These are phyloP conservation scores for Acorus calamus DNA, from an alignment of 106 monocot genomes.

Conservation along the genomic window DNA sequence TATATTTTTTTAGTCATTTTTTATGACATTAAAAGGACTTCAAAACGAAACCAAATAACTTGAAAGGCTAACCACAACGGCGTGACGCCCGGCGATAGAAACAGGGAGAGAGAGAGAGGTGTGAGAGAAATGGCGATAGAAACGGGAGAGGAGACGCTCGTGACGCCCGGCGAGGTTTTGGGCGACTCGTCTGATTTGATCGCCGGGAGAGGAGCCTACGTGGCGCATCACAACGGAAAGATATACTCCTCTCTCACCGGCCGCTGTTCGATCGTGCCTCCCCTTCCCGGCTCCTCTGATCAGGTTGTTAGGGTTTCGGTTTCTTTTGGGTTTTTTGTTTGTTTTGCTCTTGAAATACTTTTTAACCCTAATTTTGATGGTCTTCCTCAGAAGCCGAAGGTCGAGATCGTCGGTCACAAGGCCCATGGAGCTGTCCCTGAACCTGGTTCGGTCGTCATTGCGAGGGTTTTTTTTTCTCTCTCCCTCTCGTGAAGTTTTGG, in stretches of 20 bases:
- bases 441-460: conserved; percentile 59
- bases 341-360: not conserved
- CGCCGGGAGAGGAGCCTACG: conserved; percentile 48
- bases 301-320: conserved; percentile 18
- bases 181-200: conserved; percentile 32
- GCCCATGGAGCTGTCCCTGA: conserved; percentile 68
- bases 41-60: too few relatives aligned
- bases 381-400: conserved; percentile 34
- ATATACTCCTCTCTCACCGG: conserved; percentile 58
- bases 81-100: not conserved
- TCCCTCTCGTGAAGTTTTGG: not conserved
- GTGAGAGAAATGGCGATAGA: conserved; percentile 16
- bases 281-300: conserved; percentile 38
- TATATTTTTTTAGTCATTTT: too few relatives aligned
- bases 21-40: too few relatives aligned
- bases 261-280: conserved; percentile 18
- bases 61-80: too few relatives aligned
- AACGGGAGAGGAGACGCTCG: conserved; percentile 9
- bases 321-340: not conserved
- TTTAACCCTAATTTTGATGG: not conserved
- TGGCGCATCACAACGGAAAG: conserved; percentile 39
- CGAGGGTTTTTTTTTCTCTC: conserved; percentile 27
- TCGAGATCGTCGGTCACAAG: conserved; percentile 75
- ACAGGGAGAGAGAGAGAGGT: not conserved
- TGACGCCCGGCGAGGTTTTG: conserved; percentile 58